These are phyloP conservation scores for Apiosordaria backusii DNA, from an alignment of 495 filamentous ascomycete genomes.

Conservation along the genomic window DNA sequence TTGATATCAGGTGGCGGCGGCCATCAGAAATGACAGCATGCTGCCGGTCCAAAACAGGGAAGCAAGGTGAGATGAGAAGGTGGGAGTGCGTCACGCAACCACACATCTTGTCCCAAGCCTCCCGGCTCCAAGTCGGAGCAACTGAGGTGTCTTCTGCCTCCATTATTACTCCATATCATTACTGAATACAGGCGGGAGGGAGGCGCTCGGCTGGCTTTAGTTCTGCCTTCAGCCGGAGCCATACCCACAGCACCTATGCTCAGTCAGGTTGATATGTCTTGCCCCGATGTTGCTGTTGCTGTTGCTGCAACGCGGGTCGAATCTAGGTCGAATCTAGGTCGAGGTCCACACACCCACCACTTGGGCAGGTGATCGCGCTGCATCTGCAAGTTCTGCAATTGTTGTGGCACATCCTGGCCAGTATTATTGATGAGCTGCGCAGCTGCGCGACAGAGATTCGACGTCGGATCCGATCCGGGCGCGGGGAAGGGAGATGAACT, in stretches of 20 bases:
- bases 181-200: neutral
- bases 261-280: neutral
- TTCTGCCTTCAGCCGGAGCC: neutral
- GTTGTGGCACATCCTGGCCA: constrained; percentile 25
- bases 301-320: neutral
- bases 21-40: neutral
- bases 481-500: neutral
- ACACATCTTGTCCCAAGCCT: neutral
- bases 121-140: neutral
- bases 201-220: neutral
- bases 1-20: neutral
- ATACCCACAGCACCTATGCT: neutral
- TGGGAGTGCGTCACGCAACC: neutral
- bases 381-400: constrained; percentile 27
- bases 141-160: neutral
- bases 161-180: neutral
- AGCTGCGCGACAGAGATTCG: constrained; percentile 15
- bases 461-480: neutral
- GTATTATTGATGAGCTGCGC: constrained; percentile 9
- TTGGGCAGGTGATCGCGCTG: constrained; percentile 28
- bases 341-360: constrained; percentile 9
- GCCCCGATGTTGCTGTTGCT: neutral
- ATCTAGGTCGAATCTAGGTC: neutral
- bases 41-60: neutral
- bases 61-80: neutral